Evolutionary conservation across 2,329 filamentous ascomycete genomes (phyloP).

Genomic region (Fusarium penzigii): DNA sequence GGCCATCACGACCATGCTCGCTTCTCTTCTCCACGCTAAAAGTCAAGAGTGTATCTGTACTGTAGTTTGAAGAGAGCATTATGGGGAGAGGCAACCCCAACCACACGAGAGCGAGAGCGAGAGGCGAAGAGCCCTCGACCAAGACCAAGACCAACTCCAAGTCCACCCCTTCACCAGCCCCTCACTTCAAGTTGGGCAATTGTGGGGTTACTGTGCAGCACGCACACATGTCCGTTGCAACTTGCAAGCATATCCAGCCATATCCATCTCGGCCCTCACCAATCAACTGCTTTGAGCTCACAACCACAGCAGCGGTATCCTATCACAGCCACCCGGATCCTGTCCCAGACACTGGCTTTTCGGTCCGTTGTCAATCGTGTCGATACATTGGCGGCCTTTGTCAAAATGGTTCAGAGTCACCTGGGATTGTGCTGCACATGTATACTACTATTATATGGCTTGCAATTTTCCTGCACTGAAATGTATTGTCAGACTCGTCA

Average conservation of each 20-base stretch:
- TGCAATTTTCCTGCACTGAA: too few species aligned
- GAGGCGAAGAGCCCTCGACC: too few species aligned
- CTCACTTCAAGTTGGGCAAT: constrained; percentile 16
- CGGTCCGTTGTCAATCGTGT: constrained; percentile 30
- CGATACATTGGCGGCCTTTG: constrained; percentile 1
- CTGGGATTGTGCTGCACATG: too few species aligned
- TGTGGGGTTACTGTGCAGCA: constrained; percentile 32
- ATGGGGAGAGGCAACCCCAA: too few species aligned
- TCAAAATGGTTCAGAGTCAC: constrained; percentile 1
- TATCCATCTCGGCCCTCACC: constrained; percentile 16
- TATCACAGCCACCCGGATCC: constrained; percentile 27
- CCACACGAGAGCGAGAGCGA: too few species aligned
- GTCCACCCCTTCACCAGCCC: constrained; percentile 6
- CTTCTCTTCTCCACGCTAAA: too few species aligned
- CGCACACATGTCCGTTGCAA: constrained; percentile 20
- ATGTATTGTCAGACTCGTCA: too few species aligned
- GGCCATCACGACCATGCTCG: too few species aligned
- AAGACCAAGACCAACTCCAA: too few species aligned
- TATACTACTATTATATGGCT: too few species aligned
- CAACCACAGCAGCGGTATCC: constrained; percentile 32
- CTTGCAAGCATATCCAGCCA: not conserved
- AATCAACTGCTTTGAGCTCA: constrained; percentile 23
- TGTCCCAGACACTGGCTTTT: constrained; percentile 23
- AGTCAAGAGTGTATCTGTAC: too few species aligned
- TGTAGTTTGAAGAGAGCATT: too few species aligned